Base-by-base conservation (phyloP, 208 protist species). In the Acanthamoeba sp. region DNA sequence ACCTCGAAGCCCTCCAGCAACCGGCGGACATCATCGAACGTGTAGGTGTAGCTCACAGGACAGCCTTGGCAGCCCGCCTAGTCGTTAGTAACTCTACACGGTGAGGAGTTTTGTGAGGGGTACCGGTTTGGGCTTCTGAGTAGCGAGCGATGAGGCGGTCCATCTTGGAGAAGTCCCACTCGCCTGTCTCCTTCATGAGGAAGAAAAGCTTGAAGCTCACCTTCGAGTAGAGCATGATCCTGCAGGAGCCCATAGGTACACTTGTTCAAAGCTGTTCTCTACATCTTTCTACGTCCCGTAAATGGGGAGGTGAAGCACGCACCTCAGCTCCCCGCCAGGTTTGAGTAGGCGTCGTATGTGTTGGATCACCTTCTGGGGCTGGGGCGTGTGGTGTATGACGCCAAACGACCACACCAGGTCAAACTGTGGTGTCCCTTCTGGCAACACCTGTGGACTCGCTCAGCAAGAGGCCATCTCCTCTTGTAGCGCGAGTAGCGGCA, bases 151-250 rank as follows among this genome's bases (percentile, higher is more conserved):
- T 91, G 57, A 91, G 48, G 27, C 73, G 55, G 32, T 66, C 50
- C 85, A 91, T 91, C 34, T 52, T 40, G 36, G 55, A 40, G 62
- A 91, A 91, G 85, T 91, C 85, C 85, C 85, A 91, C 85, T 91
- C 29, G 55, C 57, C 57, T 14, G 48, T 91, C 57, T 91, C 85
- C 36, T 73, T 64, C 85, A 91, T 91, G 57, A 91, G 55, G 55
- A 64, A 91, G 85, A 91, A 91, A 9, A 91, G 85, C 85, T 91
- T 91, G 36, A 57, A 91, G 85, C 55, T 73, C 48, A 91, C 48
- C 57, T 91, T 91, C 1, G 85, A 91, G 85, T 91, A 91, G 29
- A 91, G n/a, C 85, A 91, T 91, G 2, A 91, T 50, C 20, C 85
- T 40, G 69, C 36, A 0, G 69, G 29, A 34, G n/a, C n/a, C n/a